Evolutionary conservation across 805 yeast species (phyloP), one percentile per base, ranked within the genome.

Genomic region (Kuraishia capsulata): DNA sequence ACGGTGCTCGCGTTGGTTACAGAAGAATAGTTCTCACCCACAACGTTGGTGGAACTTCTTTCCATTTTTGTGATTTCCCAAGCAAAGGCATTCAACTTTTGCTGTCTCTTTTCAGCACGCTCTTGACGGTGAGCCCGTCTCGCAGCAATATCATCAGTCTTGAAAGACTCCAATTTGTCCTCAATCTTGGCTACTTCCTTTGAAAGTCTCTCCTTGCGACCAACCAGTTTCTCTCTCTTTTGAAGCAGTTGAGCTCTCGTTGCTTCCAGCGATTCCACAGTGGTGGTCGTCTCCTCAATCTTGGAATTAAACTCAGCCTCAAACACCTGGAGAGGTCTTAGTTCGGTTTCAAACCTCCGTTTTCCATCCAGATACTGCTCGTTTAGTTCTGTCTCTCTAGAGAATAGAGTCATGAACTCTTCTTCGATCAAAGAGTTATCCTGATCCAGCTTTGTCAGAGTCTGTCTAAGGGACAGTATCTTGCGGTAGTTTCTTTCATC

Each of bases 401-500:
- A 42, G 32, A 59, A 59, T 19, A 53, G 46, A 28, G 54, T 54
- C 42, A 64, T 55, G 20, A 59, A 57, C 24, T 56, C 44, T 40
- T 59, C 61, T 20, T 67, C 65, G 20, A 60, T 42, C 25, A 53
- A 52, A 8, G 62, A 46, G 35, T 62, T 61, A 34, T 56, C 60
- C 20, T 50, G 53, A 39, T 69, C 71, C 5, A 60, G 48, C 44
- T 57, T 62, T 14, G 63, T 62, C 47, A 62, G 71, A 19, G 62
- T 60, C 32, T 64, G 70, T 31, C 75, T 67, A 42, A 78, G 53
- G 30, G 74, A 67, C 32, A 69, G 69, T 8, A 74, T 67, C 45
- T 72, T 73, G 31, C 73, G 64, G 37, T 71, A 63, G 31, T 63
- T 72, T 43, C 81, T 70, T 41, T 71, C 78, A 49, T 79, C 87